These are phyloP conservation scores for Ogataea degrootiae DNA, from an alignment of 805 yeast species.

Conservation along the genomic window DNA sequence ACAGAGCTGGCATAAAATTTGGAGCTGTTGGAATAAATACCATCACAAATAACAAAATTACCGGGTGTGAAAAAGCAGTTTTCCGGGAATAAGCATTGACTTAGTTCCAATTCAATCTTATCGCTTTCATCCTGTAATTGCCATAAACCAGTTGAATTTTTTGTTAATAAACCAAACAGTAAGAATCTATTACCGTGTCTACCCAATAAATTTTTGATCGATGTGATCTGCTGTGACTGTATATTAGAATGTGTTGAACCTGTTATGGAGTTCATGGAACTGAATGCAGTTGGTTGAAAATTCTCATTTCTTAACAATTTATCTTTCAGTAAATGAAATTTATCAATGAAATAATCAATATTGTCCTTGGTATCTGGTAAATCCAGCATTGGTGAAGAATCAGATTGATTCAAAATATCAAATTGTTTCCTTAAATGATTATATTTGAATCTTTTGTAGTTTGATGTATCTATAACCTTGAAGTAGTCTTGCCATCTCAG, in stretches of 20 bases:
- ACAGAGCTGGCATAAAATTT: slow-evolving; percentile 72
- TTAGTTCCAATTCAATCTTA: slow-evolving; percentile 59
- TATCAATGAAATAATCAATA: slow-evolving; percentile 41
- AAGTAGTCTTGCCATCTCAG: slow-evolving; percentile 73
- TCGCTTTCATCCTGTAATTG: slow-evolving; percentile 81
- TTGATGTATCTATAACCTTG: slow-evolving; percentile 55
- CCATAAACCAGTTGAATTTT: slow-evolving; percentile 62
- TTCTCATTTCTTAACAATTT: slow-evolving; percentile 70
- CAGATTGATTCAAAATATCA: slow-evolving; percentile 24
- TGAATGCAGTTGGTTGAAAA: slow-evolving; percentile 52
- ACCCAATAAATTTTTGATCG: slow-evolving; percentile 82
- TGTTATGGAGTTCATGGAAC: slow-evolving; percentile 40
- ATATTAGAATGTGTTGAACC: slow-evolving; percentile 15
- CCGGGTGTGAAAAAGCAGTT: slow-evolving; percentile 73
- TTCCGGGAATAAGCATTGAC: slow-evolving; percentile 55
- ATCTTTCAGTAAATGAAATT: slow-evolving; percentile 64
- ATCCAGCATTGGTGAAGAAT: slow-evolving; percentile 2
- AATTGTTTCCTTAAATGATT: slow-evolving; percentile 61
- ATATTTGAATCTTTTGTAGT: slow-evolving; percentile 62
- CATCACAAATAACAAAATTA: slow-evolving; percentile 75
- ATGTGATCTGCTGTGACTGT: slow-evolving; percentile 43
- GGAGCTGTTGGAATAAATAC: slow-evolving; percentile 69
- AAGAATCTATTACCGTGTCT: slow-evolving; percentile 72
- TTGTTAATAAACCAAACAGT: slow-evolving; percentile 69
- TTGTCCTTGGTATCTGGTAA: slow-evolving; percentile 25